Evolutionary conservation across 495 filamentous ascomycete species (phyloP).

Genomic region (Penicillium argentinense): DNA sequence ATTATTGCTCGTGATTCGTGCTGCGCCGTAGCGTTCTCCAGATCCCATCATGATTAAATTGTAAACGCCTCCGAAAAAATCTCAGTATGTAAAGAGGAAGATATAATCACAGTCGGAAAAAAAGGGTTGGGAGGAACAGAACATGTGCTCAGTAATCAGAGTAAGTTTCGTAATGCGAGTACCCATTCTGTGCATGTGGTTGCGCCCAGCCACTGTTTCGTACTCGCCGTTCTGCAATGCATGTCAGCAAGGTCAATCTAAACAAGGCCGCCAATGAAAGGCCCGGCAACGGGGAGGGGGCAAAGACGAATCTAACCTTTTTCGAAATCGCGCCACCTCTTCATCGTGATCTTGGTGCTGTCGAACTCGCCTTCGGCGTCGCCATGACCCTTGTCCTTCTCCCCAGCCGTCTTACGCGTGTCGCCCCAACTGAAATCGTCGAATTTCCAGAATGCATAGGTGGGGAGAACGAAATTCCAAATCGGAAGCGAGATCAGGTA

Average conservation of each 20-base stretch:
- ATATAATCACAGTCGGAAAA: conserved; percentile 20
- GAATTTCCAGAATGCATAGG: conserved; percentile 99
- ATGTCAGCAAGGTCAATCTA: conserved; percentile 4
- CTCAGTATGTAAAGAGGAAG: conserved; percentile 20
- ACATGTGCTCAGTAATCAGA: conserved; percentile 28
- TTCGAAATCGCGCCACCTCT: conserved; percentile 96
- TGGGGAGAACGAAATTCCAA: conserved; percentile 96
- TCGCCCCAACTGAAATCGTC: conserved; percentile 99
- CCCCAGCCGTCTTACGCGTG: conserved; percentile 91
- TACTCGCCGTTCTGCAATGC: conserved; percentile 23
- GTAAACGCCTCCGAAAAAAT: conserved; percentile 14
- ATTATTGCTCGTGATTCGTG: conserved; percentile 15
- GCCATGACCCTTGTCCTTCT: conserved; percentile 79
- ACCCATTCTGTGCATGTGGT: conserved; percentile 17
- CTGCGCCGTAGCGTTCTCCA: conserved; percentile 4
- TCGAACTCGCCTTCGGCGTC: conserved; percentile 96
- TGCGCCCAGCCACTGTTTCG: conserved; percentile 23
- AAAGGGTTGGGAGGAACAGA: not conserved
- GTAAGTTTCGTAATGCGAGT: conserved; percentile 31
- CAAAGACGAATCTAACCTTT: conserved; percentile 51
- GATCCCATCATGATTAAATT: conserved; percentile 7
- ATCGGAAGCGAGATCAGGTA: conserved; percentile 92
- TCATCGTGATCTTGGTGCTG: conserved; percentile 97
- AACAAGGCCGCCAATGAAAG: not conserved
- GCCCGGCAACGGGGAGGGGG: not conserved